Percentiles rank a stretch among this genome's conserved stretches.
Conservation (phyloP, 108 stramenopile species). For the Conticribra weissflogii region DNA sequence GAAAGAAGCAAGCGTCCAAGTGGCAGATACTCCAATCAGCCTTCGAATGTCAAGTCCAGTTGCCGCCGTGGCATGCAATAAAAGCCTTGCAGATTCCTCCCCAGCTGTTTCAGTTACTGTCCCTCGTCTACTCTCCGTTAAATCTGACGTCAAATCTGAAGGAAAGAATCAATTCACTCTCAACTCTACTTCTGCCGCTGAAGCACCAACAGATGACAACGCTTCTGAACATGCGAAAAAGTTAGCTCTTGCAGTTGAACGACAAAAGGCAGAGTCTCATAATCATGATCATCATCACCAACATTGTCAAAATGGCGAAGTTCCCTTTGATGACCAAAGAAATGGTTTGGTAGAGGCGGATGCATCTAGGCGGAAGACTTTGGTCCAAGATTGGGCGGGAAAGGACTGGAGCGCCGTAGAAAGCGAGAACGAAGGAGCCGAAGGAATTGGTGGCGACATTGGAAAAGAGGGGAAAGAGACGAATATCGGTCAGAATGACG, state of each 20-base stretch:
- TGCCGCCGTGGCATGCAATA: too few species aligned
- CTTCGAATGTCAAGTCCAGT: too few species aligned
- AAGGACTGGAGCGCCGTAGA: constrained; percentile 31
- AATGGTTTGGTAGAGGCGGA: not conserved
- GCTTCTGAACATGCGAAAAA: constrained; percentile 1
- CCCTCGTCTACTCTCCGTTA: constrained; percentile 32
- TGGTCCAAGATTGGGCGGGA: constrained; percentile 9
- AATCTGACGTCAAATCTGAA: constrained; percentile 32
- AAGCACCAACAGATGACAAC: constrained; percentile 26
- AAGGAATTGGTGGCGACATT: constrained; percentile 1
- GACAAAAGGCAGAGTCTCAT: constrained; percentile 1
- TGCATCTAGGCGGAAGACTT: not conserved
- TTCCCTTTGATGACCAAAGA: not conserved
- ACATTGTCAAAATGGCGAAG: too few species aligned
- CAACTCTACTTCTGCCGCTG: constrained; percentile 31
- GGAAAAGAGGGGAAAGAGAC: constrained; percentile 1
- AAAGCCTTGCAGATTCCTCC: too few species aligned
- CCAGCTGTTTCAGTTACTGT: too few species aligned
- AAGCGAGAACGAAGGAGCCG: constrained; percentile 2
- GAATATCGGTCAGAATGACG: constrained; percentile 9
- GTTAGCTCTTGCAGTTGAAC: not conserved
- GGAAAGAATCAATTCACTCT: constrained; percentile 22
- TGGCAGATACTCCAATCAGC: not conserved
- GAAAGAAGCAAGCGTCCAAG: not conserved
- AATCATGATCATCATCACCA: not conserved